Percentiles rank a stretch among this genome's conserved stretches.
Conservation (phyloP, 192 early-diverging fungal genomes). For the Coemansia sp. region DNA sequence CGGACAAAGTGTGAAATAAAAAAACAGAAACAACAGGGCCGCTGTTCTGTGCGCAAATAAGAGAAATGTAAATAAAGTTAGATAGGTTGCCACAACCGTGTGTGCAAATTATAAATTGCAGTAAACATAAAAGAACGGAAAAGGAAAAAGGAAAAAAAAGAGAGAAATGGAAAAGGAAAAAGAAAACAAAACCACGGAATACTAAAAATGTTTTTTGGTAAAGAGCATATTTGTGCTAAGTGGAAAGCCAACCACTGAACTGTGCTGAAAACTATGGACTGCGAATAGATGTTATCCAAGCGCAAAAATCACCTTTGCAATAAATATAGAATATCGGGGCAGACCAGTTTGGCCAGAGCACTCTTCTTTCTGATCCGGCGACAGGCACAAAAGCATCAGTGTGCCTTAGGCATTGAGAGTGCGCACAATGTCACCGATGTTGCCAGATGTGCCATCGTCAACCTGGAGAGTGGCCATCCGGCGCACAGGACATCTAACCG, state of each 20-base stretch:
- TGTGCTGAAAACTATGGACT: too few species aligned
- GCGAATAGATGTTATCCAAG: too few species aligned
- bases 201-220: too few species aligned
- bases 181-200: not conserved
- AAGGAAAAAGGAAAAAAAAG: conserved; percentile 7
- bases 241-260: too few species aligned
- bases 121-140: not conserved
- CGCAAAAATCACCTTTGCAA: not conserved
- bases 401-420: conserved; percentile 29
- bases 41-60: not conserved
- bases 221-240: too few species aligned
- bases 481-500: conserved; percentile 47
- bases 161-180: not conserved
- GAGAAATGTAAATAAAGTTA: not conserved
- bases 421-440: conserved; percentile 50
- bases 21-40: not conserved
- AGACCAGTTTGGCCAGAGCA: not conserved
- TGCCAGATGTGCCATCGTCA: conserved; percentile 44
- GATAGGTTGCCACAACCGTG: not conserved
- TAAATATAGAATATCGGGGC: not conserved
- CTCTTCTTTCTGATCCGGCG: not conserved
- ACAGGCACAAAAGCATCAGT: not conserved
- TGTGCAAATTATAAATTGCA: not conserved
- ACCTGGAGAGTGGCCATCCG: conserved; percentile 49
- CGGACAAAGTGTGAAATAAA: not conserved